Evolutionary conservation across 768 basidiomycete species (phyloP).

Genomic region (Termitomyces sp.): DNA sequence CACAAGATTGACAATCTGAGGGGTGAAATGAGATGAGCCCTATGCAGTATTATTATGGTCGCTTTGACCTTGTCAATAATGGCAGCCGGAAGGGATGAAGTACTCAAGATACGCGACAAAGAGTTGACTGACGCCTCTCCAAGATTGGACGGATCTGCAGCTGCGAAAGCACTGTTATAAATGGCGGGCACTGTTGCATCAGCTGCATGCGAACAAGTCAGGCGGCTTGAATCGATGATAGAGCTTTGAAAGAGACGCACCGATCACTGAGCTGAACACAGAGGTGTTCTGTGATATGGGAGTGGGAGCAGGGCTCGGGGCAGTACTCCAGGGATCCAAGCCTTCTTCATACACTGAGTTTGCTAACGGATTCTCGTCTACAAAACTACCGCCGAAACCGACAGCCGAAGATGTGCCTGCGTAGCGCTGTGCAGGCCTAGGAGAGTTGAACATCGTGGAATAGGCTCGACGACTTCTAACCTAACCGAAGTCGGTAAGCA

Average conservation of each 20-base stretch:
- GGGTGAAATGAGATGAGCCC: not conserved
- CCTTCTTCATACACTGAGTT: slow-evolving; percentile 76
- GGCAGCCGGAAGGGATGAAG: slow-evolving; percentile 74
- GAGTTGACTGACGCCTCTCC: slow-evolving; percentile 83
- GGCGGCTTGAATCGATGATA: slow-evolving; percentile 1
- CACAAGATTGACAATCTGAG: slow-evolving; percentile 87
- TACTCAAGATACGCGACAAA: slow-evolving; percentile 72
- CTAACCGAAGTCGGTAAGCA: slow-evolving; percentile 3
- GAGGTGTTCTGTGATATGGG: slow-evolving; percentile 46
- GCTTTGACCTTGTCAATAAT: slow-evolving; percentile 71
- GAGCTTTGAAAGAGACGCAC: slow-evolving; percentile 26
- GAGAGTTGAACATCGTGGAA: slow-evolving; percentile 76
- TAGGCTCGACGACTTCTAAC: not conserved
- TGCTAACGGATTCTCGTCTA: slow-evolving; percentile 71
- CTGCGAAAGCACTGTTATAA: slow-evolving; percentile 68
- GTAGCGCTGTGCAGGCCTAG: slow-evolving; percentile 69
- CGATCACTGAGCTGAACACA: slow-evolving; percentile 66
- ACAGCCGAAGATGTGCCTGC: slow-evolving; percentile 40
- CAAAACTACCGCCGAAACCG: slow-evolving; percentile 66
- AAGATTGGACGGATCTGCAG: slow-evolving; percentile 62
- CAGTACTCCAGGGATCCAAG: slow-evolving; percentile 74
- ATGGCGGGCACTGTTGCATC: slow-evolving; percentile 76
- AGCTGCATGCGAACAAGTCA: slow-evolving; percentile 33
- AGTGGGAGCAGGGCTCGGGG: slow-evolving; percentile 67
- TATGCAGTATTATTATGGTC: not conserved